phyloP scores from a whole-genome alignment of 2,329 filamentous ascomycete species.

The Exophiala bonariae region DNA sequence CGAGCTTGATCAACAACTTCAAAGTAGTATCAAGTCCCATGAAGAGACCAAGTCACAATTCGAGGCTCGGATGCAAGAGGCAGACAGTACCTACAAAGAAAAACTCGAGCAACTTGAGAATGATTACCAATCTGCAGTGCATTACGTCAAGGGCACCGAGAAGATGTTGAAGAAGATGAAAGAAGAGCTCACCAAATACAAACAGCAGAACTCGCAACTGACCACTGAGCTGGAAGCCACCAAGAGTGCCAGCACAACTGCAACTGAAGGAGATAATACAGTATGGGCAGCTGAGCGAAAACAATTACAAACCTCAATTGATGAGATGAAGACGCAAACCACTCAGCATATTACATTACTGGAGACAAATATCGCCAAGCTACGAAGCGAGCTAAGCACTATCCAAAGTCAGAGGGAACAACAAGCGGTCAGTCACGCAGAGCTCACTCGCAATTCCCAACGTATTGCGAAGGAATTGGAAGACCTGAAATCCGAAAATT shows the following conservation, averaged over 20 bases:
- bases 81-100: conserved; percentile 86
- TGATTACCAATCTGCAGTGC: conserved; percentile 95
- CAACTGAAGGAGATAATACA: conserved; percentile 40
- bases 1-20: conserved; percentile 86
- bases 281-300: conserved; percentile 76
- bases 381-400: conserved; percentile 69
- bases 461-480: conserved; percentile 70
- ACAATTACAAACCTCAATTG: conserved; percentile 67
- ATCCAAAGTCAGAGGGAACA: conserved; percentile 69
- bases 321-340: conserved; percentile 68
- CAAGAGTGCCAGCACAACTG: conserved; percentile 47
- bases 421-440: conserved; percentile 58
- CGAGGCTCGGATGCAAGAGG: conserved; percentile 77
- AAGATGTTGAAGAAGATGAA: conserved; percentile 99
- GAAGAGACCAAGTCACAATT: conserved; percentile 80
- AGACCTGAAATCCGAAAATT: conserved; percentile 79
- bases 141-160: conserved; percentile 97
- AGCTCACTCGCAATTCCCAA: conserved; percentile 57
- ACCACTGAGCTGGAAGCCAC: conserved; percentile 76
- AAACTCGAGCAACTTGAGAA: conserved; percentile 92
- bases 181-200: conserved; percentile 91
- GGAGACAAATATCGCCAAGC: conserved; percentile 67
- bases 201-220: conserved; percentile 78
- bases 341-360: conserved; percentile 65
- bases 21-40: conserved; percentile 72